Evolutionary conservation across 495 filamentous ascomycete genomes (phyloP), one percentile per base, ranked within the genome.

Genomic region (Neurospora sp.): DNA sequence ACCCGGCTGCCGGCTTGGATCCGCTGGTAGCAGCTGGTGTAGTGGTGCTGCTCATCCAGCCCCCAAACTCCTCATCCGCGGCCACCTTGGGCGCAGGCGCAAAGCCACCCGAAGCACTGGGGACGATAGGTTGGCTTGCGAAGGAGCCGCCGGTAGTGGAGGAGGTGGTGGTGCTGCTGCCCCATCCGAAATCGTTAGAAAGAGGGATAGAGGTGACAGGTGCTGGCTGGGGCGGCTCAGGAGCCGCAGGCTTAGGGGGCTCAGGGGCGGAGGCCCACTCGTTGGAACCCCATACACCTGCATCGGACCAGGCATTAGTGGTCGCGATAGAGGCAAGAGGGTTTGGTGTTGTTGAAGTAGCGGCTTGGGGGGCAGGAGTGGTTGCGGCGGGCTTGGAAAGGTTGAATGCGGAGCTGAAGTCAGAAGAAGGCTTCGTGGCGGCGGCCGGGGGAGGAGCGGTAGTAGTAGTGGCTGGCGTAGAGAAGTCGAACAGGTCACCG

Each of bases 31-130:
- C 88, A 70, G 78, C 72, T 68, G 83, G 73, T 69, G 78, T 72
- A 31, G 79, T 81, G n/a, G 85, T 84, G 70, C 85, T 84, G 82
- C 91, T 94, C 61, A 91, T 91, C 94, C 94, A 98, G 31, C 94
- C 94, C 18, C 94, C 94, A 83, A 97, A 98, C 76, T 98, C 94
- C 81, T 98, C 94, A 79, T 98, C 94, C 0, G 88, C 89, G 39
- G 88, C 87, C 3, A 96, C 90, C 74, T 90, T 90, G 12, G 92
- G 89, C 31, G 88, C 80, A 4, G 84, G 74, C 14, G 80, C 82
- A 73, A 87, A 87, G 1, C 85, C 85, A 37, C 86, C 86, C 9
- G 82, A 83, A 2, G 83, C 71, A 11, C 86, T 85, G 3, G 85
- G 85, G 4, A 88, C 85, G 74, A 88, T 84, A 42, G 85, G 87